Conservation (phyloP, 169 alveolate species). For the Eimeria maxima region DNA sequence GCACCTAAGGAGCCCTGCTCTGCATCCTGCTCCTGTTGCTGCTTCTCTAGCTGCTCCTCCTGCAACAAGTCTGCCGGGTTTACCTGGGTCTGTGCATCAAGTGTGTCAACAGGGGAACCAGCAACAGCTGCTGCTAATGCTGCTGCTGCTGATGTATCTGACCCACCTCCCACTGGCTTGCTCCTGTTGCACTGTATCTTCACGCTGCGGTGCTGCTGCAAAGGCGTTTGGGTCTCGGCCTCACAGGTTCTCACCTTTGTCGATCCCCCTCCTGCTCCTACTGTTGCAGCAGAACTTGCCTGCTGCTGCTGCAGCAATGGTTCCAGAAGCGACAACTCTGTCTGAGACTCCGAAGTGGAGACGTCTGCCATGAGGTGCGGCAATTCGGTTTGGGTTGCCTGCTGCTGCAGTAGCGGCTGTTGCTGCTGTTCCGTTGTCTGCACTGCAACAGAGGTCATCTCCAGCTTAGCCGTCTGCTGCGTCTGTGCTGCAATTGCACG, state of each 20-base stretch:
- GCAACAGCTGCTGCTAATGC: not conserved
- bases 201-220: slow-evolving; percentile 65
- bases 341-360: slow-evolving; percentile 4
- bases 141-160: slow-evolving; percentile 20
- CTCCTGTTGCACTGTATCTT: slow-evolving; percentile 55
- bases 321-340: slow-evolving; percentile 42
- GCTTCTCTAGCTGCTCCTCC: slow-evolving; percentile 4
- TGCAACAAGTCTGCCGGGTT: not conserved
- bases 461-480: not conserved
- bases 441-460: slow-evolving; percentile 21
- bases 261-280: not conserved
- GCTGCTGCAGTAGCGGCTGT: slow-evolving; percentile 41
- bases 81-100: slow-evolving; percentile 48
- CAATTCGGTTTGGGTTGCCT: slow-evolving; percentile 7
- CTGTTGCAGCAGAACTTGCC: not conserved
- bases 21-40: not conserved
- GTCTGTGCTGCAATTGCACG: not conserved
- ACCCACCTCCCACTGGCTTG: slow-evolving; percentile 7
- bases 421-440: slow-evolving; percentile 51
- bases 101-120: not conserved
- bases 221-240: not conserved
- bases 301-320: slow-evolving; percentile 66
- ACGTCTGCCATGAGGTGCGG: not conserved
- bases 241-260: not conserved
- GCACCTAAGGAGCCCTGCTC: not conserved